phyloP scores from a whole-genome alignment of 345 rosid genomes.

The Anacardium occidentale region DNA sequence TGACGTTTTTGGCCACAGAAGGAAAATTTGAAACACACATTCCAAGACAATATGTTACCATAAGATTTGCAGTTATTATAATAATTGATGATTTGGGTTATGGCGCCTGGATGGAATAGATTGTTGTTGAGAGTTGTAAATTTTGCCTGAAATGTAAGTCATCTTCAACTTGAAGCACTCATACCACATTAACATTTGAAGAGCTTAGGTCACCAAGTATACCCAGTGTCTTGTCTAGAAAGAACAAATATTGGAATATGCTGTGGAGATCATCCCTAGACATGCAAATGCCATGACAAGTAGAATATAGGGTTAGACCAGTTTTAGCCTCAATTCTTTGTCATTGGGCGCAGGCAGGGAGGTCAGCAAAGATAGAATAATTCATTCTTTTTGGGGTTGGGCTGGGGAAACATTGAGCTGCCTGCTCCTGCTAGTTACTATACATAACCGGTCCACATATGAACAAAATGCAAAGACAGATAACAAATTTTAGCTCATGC shows the following conservation, averaged over 20 bases:
- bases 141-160: not conserved
- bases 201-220: not conserved
- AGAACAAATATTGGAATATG: not conserved
- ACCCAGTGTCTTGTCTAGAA: not conserved
- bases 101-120: not conserved
- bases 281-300: not conserved
- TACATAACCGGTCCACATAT: not conserved
- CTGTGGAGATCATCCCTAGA: not conserved
- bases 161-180: not conserved
- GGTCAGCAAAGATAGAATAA: not conserved
- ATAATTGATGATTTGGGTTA: not conserved
- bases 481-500: constrained; percentile 7
- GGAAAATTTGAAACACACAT: not conserved
- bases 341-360: not conserved
- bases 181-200: not conserved
- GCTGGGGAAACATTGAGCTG: not conserved
- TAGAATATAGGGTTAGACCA: not conserved
- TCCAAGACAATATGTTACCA: not conserved
- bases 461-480: constrained; percentile 9
- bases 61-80: not conserved
- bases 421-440: not conserved
- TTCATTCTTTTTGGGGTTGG: not conserved
- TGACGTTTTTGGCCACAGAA: not conserved
- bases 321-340: not conserved
- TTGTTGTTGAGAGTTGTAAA: not conserved